Percentiles rank a stretch among this genome's conserved stretches.
Evolutionary conservation across 352 stramenopile species (phyloP).

Genomic region (Globisporangium ultimum): DNA sequence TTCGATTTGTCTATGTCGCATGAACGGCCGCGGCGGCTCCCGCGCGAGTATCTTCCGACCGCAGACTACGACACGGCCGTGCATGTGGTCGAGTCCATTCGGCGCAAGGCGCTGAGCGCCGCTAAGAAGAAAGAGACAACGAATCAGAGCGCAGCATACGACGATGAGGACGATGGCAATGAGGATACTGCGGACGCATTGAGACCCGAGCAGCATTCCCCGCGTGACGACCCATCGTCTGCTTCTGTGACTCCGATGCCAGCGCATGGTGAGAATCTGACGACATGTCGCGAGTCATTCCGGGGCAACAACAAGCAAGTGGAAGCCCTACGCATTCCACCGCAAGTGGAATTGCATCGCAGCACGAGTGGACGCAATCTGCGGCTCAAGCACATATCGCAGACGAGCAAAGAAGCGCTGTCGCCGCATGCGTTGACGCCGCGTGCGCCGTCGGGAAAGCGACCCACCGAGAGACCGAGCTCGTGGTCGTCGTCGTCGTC

Average conservation of each 20-base stretch:
- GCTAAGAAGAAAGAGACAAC: too few species aligned
- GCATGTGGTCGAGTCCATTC: constrained; percentile 18
- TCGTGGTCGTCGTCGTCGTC: constrained; percentile 17
- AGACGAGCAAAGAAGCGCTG: constrained; percentile 25
- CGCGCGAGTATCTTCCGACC: neutral
- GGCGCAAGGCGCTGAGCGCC: constrained; percentile 12
- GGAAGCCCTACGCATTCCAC: constrained; percentile 10
- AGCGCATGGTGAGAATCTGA: too few species aligned
- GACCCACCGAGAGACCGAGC: constrained; percentile 21
- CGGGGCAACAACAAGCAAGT: neutral
- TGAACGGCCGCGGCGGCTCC: neutral
- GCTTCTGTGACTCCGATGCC: too few species aligned
- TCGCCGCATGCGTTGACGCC: constrained; percentile 41
- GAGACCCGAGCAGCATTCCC: too few species aligned
- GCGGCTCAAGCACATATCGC: constrained; percentile 36
- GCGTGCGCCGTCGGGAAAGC: constrained; percentile 34
- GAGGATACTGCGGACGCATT: neutral
- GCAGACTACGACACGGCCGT: constrained; percentile 17
- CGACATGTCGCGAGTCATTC: too few species aligned
- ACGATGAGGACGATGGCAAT: neutral
- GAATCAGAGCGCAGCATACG: neutral
- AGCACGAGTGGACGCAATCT: constrained; percentile 51
- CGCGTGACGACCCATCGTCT: too few species aligned
- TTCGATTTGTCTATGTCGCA: constrained; percentile 5
- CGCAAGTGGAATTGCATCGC: constrained; percentile 39